phyloP scores from a whole-genome alignment of 306 rosid genomes.

The Fragaria vesca region DNA sequence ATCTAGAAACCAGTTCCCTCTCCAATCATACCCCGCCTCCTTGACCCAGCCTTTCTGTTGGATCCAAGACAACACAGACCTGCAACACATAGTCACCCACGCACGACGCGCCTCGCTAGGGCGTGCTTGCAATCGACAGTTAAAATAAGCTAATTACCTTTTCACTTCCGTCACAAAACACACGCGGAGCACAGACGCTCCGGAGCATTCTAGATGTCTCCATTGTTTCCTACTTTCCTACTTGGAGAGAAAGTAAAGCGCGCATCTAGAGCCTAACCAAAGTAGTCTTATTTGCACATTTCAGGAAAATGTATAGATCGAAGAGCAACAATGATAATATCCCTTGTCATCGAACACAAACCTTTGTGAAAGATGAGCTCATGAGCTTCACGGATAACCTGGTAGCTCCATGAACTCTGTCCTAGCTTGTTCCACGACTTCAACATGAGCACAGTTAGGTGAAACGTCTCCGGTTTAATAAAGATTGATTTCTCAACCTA shows the following conservation, averaged over 20 bases:
- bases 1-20: too few species aligned
- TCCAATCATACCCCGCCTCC: too few species aligned
- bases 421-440: conserved; percentile 82
- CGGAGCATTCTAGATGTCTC: too few species aligned
- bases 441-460: conserved; percentile 86
- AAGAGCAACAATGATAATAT: conserved; percentile 80
- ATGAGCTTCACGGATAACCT: conserved; percentile 51
- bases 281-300: conserved; percentile 41
- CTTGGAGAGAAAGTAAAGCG: background rate
- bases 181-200: too few species aligned
- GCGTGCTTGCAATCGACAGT: too few species aligned
- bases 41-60: too few species aligned
- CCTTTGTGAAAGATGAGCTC: conserved; percentile 86
- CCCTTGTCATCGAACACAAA: conserved; percentile 65
- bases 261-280: background rate
- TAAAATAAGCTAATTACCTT: too few species aligned
- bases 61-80: too few species aligned
- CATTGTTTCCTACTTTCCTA: background rate
- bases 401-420: conserved; percentile 65
- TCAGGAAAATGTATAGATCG: conserved; percentile 63
- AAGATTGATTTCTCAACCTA: conserved; percentile 37
- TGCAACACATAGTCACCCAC: too few species aligned
- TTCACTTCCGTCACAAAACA: too few species aligned
- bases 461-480: conserved; percentile 83
- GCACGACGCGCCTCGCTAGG: too few species aligned